A percentile compares a stretch with the other conserved stretches of the same genome.
These are phyloP conservation scores for Malassezia brasiliensis DNA, from an alignment of 1,284 basidiomycete genomes.

Conservation along the genomic window DNA sequence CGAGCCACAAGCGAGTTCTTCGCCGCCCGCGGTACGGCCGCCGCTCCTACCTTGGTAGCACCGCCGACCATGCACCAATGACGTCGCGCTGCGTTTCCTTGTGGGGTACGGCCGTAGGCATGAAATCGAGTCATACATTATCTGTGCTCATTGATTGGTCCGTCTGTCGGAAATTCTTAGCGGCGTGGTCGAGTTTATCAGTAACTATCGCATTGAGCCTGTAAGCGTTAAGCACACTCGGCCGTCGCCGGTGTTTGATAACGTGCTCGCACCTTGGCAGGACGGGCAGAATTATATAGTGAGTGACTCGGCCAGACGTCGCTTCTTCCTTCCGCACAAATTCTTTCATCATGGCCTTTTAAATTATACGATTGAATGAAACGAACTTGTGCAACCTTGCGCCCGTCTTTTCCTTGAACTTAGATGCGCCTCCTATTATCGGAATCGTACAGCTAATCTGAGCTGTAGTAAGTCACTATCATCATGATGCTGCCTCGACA, in stretches of 20 bases:
- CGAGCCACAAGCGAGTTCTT: neutral
- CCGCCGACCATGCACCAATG: too few relatives aligned
- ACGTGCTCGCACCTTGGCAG: too few relatives aligned
- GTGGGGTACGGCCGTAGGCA: too few relatives aligned
- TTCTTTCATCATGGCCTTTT: conserved; percentile 7
- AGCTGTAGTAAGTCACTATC: conserved; percentile 11
- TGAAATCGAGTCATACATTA: neutral
- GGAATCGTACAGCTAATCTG: neutral
- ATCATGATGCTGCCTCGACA: conserved; percentile 11
- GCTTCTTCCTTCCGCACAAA: neutral
- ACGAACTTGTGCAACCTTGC: conserved; percentile 9
- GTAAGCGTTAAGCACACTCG: neutral
- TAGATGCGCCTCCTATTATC: neutral
- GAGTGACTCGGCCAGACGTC: neutral
- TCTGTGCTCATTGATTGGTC: neutral
- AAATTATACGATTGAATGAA: conserved; percentile 1
- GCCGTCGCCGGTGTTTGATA: neutral
- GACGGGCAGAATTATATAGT: conserved; percentile 4
- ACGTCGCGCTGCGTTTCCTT: too few relatives aligned
- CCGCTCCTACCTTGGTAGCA: neutral
- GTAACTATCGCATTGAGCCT: neutral
- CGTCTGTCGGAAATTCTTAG: neutral
- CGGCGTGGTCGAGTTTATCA: too few relatives aligned
- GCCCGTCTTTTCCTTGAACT: neutral
- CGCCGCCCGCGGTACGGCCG: neutral